Evolutionary conservation across 2,329 filamentous ascomycete species (phyloP).

Genomic region (Magnaporthiopsis rhizophila): DNA sequence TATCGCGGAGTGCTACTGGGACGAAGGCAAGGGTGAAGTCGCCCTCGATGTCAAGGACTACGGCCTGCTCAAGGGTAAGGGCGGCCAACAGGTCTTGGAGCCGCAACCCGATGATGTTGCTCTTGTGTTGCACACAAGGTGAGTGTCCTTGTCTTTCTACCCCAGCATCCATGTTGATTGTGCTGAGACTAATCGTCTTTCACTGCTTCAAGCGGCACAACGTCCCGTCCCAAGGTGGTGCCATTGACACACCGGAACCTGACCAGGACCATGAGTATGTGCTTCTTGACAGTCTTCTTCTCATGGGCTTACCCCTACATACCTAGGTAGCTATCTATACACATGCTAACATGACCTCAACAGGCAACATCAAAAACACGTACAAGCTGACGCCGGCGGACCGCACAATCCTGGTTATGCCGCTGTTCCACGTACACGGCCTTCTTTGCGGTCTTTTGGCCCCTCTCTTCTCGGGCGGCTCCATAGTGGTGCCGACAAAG

Average conservation of each 20-base stretch:
- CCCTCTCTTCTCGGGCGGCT: slow-evolving; percentile 67
- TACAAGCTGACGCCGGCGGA: slow-evolving; percentile 65
- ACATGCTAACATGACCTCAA: not conserved
- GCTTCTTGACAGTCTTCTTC: slow-evolving; percentile 6
- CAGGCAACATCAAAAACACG: slow-evolving; percentile 34
- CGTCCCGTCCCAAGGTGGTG: slow-evolving; percentile 76
- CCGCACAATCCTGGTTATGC: slow-evolving; percentile 83
- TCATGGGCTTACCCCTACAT: slow-evolving; percentile 2
- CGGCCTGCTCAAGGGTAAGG: slow-evolving; percentile 51
- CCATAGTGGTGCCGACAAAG: slow-evolving; percentile 67
- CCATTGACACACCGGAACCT: slow-evolving; percentile 76
- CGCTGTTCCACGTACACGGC: slow-evolving; percentile 86
- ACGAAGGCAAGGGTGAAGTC: slow-evolving; percentile 55
- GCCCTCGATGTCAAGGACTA: slow-evolving; percentile 70
- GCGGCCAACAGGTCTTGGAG: slow-evolving; percentile 29
- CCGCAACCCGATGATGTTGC: slow-evolving; percentile 71
- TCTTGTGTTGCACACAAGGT: slow-evolving; percentile 71
- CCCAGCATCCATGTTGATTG: not conserved
- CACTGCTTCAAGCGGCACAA: slow-evolving; percentile 53
- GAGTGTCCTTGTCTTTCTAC: slow-evolving; percentile 8
- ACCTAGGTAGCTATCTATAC: not conserved
- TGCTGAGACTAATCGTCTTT: slow-evolving; percentile 16
- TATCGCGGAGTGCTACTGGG: slow-evolving; percentile 82
- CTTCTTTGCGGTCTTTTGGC: slow-evolving; percentile 75
- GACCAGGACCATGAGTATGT: slow-evolving; percentile 67